phyloP scores from a whole-genome alignment of 306 rosid genomes.

The Calophaca sinica region DNA sequence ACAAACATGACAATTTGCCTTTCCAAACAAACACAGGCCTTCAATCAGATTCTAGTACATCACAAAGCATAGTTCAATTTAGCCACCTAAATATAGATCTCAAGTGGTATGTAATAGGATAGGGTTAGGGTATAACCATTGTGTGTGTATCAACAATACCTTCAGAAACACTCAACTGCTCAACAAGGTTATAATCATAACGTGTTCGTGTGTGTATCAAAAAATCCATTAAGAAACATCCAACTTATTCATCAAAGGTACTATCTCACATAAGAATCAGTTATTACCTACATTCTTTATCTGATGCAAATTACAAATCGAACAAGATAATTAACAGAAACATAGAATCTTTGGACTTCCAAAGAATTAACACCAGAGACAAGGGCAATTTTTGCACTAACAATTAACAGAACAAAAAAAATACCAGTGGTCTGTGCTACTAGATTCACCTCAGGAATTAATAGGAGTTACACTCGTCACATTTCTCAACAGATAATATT shows the following conservation, averaged over 20 bases:
- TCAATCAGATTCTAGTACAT: background rate
- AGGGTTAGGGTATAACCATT: background rate
- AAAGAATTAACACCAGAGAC: background rate
- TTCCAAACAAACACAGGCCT: background rate
- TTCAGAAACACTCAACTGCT: background rate
- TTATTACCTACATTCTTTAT: background rate
- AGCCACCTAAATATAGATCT: background rate
- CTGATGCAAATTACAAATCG: background rate
- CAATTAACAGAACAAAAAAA: background rate
- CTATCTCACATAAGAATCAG: background rate
- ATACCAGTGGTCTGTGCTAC: background rate
- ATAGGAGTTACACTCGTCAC: background rate
- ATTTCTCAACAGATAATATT: background rate
- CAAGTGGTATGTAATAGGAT: background rate
- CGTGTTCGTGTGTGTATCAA: background rate
- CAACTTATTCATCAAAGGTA: background rate
- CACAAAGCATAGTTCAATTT: conserved; percentile 2
- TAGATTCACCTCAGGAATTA: too few relatives aligned
- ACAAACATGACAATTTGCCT: background rate
- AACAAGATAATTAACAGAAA: background rate
- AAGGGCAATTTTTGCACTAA: background rate
- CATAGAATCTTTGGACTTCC: background rate
- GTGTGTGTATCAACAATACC: too few relatives aligned
- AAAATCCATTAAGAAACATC: background rate
- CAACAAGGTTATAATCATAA: background rate